Evolutionary conservation across 179 eudicot species (phyloP).

Genomic region (Carnegiea gigantea): DNA sequence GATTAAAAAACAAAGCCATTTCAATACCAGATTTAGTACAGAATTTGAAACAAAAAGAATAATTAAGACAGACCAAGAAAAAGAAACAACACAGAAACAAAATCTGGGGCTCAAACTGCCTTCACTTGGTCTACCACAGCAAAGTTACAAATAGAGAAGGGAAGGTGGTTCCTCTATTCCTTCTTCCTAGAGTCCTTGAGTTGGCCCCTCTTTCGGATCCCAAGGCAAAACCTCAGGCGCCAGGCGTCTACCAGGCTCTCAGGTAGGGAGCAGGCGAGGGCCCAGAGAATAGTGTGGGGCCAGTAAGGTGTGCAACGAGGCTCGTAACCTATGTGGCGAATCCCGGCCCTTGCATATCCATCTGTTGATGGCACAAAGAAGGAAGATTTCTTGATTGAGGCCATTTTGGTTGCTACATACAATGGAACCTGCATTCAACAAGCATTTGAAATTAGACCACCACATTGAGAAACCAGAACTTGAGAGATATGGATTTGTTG

Average conservation of each 20-base stretch:
- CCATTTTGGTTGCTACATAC: conserved; percentile 94
- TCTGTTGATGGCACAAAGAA: conserved; percentile 81
- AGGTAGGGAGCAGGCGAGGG: conserved; percentile 53
- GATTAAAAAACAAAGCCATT: background rate
- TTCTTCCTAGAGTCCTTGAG: conserved; percentile 79
- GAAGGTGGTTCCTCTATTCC: conserved; percentile 38
- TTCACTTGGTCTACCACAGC: background rate
- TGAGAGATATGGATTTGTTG: background rate
- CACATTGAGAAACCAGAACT: background rate
- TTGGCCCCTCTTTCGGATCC: conserved; percentile 76
- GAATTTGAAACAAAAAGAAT: background rate
- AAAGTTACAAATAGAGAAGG: background rate
- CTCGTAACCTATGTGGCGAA: conserved; percentile 81
- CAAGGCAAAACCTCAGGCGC: conserved; percentile 70
- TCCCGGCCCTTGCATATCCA: conserved; percentile 72
- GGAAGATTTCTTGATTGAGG: conserved; percentile 76
- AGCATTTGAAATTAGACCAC: background rate
- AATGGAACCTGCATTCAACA: conserved; percentile 59
- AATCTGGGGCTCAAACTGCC: background rate
- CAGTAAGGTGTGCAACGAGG: conserved; percentile 94
- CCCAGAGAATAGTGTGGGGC: conserved; percentile 91
- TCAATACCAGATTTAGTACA: background rate
- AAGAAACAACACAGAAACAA: background rate
- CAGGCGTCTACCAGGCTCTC: conserved; percentile 66
- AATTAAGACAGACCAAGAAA: background rate